phyloP scores from a whole-genome alignment of 495 filamentous ascomycete species.

The Aspergillus bridgeri region DNA sequence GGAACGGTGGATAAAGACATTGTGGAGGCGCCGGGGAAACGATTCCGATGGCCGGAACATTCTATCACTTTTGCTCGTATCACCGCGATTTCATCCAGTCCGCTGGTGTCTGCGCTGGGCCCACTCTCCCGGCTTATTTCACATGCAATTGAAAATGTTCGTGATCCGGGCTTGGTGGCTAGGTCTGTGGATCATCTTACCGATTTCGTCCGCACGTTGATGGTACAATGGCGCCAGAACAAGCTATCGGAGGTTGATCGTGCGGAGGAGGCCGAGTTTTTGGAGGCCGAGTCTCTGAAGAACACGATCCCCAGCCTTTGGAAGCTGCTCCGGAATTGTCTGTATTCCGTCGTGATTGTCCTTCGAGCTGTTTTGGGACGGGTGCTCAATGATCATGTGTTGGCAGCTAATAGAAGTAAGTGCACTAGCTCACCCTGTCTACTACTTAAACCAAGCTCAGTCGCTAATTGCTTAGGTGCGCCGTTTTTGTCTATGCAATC shows the following conservation, averaged over 20 bases:
- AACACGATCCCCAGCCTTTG: conserved; percentile 74
- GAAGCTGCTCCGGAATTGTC: conserved; percentile 72
- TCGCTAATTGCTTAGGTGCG: conserved; percentile 41
- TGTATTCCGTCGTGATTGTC: conserved; percentile 77
- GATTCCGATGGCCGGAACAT: conserved; percentile 67
- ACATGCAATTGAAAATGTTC: conserved; percentile 65
- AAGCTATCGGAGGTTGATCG: conserved; percentile 80
- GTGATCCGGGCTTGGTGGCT: conserved; percentile 57
- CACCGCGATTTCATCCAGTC: conserved; percentile 55
- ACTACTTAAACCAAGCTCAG: not conserved
- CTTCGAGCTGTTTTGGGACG: conserved; percentile 71
- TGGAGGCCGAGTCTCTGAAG: conserved; percentile 66
- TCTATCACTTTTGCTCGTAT: conserved; percentile 58
- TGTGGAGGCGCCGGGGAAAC: conserved; percentile 54
- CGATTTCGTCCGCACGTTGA: conserved; percentile 65
- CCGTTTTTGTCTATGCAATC: conserved; percentile 72
- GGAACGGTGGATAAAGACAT: conserved; percentile 74
- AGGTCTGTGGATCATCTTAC: conserved; percentile 67
- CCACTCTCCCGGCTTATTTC: conserved; percentile 73
- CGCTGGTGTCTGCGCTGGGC: conserved; percentile 74
- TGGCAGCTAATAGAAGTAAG: conserved; percentile 55
- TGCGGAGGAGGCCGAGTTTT: conserved; percentile 65
- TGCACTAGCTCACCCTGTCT: conserved; percentile 5
- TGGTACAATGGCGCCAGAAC: conserved; percentile 80
- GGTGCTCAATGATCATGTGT: conserved; percentile 51